A percentile compares a stretch with the other conserved stretches of the same genome.
Evolutionary conservation across 176 grass and related monocot genomes (phyloP).

Genomic region (Rhynchospora tenuis): DNA sequence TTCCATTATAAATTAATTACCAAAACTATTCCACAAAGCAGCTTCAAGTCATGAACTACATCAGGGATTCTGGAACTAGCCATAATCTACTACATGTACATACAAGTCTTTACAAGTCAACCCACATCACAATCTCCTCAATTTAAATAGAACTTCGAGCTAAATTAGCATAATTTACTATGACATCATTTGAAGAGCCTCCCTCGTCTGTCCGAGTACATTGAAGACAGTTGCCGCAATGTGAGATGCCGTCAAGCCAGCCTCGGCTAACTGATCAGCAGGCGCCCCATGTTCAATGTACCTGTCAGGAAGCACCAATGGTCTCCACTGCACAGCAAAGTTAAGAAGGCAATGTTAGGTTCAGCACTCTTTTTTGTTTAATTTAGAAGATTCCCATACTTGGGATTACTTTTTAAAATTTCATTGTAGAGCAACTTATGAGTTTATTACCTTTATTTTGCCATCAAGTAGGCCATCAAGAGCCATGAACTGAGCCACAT

Average conservation of each 20-base stretch:
- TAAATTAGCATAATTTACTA: slow-evolving; percentile 21
- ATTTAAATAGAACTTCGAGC: slow-evolving; percentile 2
- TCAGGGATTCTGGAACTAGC: neutral
- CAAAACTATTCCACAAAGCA: slow-evolving; percentile 6
- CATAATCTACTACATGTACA: slow-evolving; percentile 10
- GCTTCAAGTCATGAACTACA: slow-evolving; percentile 1
- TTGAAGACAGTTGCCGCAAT: slow-evolving; percentile 96
- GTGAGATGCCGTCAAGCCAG: slow-evolving; percentile 80
- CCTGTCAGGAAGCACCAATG: slow-evolving; percentile 76
- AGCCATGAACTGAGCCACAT: slow-evolving; percentile 95
- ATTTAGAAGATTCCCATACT: neutral
- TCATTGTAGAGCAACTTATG: neutral
- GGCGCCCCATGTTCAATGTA: slow-evolving; percentile 93
- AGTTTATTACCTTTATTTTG: slow-evolving; percentile 53
- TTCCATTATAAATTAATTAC: slow-evolving; percentile 8
- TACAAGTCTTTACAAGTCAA: neutral
- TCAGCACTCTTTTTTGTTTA: neutral
- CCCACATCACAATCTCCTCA: slow-evolving; percentile 3
- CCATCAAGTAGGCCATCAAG: slow-evolving; percentile 85
- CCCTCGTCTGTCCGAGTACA: slow-evolving; percentile 75
- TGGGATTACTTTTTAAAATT: neutral
- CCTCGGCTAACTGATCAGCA: slow-evolving; percentile 74
- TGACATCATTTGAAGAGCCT: slow-evolving; percentile 84
- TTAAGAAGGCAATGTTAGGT: neutral
- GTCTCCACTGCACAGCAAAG: slow-evolving; percentile 63